A percentile compares a stretch with the other conserved stretches of the same genome.
Evolutionary conservation across 192 early-diverging fungal species (phyloP).

Genomic region (Anaeromyces robustus): DNA sequence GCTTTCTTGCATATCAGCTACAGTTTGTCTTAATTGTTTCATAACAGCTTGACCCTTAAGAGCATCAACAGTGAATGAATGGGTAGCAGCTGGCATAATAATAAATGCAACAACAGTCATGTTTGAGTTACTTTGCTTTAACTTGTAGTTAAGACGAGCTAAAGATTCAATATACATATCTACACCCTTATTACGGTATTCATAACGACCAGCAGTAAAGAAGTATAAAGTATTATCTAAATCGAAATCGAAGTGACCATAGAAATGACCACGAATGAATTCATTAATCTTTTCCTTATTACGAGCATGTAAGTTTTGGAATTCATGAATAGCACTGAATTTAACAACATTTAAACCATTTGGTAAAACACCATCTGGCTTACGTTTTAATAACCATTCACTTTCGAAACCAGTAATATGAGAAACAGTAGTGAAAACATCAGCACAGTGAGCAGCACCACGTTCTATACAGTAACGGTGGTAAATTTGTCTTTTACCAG

Average conservation of each 20-base stretch:
- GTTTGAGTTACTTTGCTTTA: constrained; percentile 66
- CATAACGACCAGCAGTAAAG: constrained; percentile 91
- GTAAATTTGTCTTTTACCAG: constrained; percentile 92
- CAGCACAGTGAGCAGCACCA: constrained; percentile 79
- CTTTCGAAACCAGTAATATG: constrained; percentile 94
- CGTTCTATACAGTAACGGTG: constrained; percentile 94
- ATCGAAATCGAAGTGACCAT: constrained; percentile 92
- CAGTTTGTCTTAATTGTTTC: constrained; percentile 81
- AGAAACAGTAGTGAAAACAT: constrained; percentile 95
- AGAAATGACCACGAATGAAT: constrained; percentile 95
- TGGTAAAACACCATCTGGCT: constrained; percentile 88
- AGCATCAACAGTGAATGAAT: constrained; percentile 88
- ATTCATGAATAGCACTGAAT: constrained; percentile 93
- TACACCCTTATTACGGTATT: constrained; percentile 96
- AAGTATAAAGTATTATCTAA: constrained; percentile 93
- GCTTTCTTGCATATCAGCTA: constrained; percentile 62
- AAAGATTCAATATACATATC: constrained; percentile 94
- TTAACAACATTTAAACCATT: constrained; percentile 95
- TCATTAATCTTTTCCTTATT: constrained; percentile 89
- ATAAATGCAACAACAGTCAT: constrained; percentile 92
- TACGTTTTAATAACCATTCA: constrained; percentile 83
- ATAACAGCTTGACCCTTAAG: constrained; percentile 93
- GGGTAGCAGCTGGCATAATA: constrained; percentile 81
- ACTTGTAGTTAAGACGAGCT: constrained; percentile 72
- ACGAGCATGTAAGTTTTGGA: constrained; percentile 90